Evolutionary conservation across 306 rosid genomes (phyloP).

Genomic region (Quercus gilva): DNA sequence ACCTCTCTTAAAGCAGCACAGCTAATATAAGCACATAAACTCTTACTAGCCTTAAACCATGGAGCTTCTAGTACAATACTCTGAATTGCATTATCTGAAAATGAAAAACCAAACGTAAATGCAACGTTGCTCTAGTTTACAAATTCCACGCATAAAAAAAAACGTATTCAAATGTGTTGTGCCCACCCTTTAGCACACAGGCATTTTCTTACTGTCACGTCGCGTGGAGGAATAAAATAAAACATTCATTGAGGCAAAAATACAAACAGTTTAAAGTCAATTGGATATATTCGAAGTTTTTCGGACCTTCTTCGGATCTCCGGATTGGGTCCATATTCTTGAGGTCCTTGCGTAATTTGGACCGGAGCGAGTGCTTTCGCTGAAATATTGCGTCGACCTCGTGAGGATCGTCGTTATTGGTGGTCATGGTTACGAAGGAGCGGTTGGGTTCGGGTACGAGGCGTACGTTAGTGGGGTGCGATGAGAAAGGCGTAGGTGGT

Average conservation of each 20-base stretch:
- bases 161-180: too few relatives aligned
- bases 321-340: slow-evolving; percentile 32
- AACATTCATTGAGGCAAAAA: background rate
- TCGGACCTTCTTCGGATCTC: slow-evolving; percentile 28
- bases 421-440: slow-evolving; percentile 15
- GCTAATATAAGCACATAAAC: slow-evolving; percentile 27
- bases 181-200: too few relatives aligned
- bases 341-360: slow-evolving; percentile 17
- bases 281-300: too few relatives aligned
- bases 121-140: background rate
- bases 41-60: slow-evolving; percentile 30
- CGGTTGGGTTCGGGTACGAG: background rate
- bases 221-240: too few relatives aligned
- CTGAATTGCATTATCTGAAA: slow-evolving; percentile 33
- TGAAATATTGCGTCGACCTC: slow-evolving; percentile 20
- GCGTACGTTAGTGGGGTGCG: background rate
- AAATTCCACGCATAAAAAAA: background rate
- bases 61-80: slow-evolving; percentile 27
- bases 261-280: background rate
- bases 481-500: background rate
- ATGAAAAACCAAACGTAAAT: background rate
- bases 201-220: too few relatives aligned
- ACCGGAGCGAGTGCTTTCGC: slow-evolving; percentile 25
- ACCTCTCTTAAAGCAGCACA: slow-evolving; percentile 32
- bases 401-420: slow-evolving; percentile 4